A percentile compares a stretch with the other conserved stretches of the same genome.
Conservation (phyloP, 805 yeast species). For the Saccharomyces eubayanus region DNA sequence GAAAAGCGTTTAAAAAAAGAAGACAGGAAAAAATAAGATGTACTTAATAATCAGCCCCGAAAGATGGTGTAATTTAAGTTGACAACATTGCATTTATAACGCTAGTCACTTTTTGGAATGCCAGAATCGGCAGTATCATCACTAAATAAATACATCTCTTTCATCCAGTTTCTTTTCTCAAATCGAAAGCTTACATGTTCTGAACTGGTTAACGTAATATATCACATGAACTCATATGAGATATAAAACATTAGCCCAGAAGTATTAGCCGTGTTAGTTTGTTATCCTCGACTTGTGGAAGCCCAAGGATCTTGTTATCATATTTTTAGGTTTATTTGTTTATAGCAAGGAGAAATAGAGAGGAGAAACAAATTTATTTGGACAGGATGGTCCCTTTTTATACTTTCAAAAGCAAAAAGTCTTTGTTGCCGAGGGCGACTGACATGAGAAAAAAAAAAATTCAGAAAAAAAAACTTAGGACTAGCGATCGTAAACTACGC, state of each 20-base stretch:
- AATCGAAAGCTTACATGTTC: background rate
- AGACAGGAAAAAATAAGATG: background rate
- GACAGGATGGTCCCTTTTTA: background rate
- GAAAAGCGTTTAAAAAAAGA: background rate
- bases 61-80: conserved; percentile 34
- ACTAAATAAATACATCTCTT: conserved; percentile 9
- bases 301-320: too few species aligned
- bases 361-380: background rate
- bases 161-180: background rate
- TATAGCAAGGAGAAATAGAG: background rate
- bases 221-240: conserved; percentile 1
- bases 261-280: too few species aligned
- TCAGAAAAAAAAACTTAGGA: background rate
- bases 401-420: background rate
- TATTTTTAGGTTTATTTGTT: background rate
- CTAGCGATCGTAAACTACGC: background rate
- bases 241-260: background rate
- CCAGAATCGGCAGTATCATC: conserved; percentile 31
- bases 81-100: conserved; percentile 29
- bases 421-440: background rate
- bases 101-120: conserved; percentile 33
- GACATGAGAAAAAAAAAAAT: background rate
- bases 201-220: background rate
- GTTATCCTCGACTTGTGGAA: too few species aligned
- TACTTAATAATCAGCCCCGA: conserved; percentile 31